Base-by-base conservation (phyloP, 495 filamentous ascomycete species). In the Lophiostoma macrostomum region DNA sequence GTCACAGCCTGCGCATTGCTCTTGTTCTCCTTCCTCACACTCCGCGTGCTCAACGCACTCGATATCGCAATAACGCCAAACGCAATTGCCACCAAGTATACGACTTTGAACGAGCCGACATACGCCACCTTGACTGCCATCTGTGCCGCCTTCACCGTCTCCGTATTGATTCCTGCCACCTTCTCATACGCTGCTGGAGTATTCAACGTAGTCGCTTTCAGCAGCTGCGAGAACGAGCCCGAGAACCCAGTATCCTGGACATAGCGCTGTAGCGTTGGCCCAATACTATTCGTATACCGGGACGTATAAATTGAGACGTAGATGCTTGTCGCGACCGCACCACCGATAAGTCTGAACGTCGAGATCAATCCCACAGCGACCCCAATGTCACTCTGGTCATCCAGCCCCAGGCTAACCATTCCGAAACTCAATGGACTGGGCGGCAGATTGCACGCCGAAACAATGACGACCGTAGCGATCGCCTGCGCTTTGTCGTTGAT, bases 371-470 rank as follows among this genome's bases (percentile, higher is more conserved):
- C 60, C 11, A 64, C 58, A 4, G 60, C 60, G 5, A 54, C 39
- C 16, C 28, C 45, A 20, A 64, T 60, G 45, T 64, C 60, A 25
- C 28, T 47, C 35, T 61, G 58, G 35, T 61, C 52, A 25, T 61
- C 58, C 14, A 61, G 31, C 6, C 45, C 45, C 32, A 61, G 24
- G 16, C 45, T 52, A 12, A 61, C 41, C 53, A 58, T 61, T 5
- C 35, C 47, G 35, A 61, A 61, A 12, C 42, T 39, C 27, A 61
- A 28, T 12, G 49, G 53, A 28, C 47, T 42, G 13, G 56, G 56
- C 4, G 56, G 56, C 30, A 43, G 37, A 7, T 47, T 49, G 5
- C 27, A 37, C 5, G 56, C 25, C 8, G 40, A 23, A 0, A 58
- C 36, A 16, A 46, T 22, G 22, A 61, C 35, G 36, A 51, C 47